phyloP scores from a whole-genome alignment of 306 rosid species.

The Corylus americana region DNA sequence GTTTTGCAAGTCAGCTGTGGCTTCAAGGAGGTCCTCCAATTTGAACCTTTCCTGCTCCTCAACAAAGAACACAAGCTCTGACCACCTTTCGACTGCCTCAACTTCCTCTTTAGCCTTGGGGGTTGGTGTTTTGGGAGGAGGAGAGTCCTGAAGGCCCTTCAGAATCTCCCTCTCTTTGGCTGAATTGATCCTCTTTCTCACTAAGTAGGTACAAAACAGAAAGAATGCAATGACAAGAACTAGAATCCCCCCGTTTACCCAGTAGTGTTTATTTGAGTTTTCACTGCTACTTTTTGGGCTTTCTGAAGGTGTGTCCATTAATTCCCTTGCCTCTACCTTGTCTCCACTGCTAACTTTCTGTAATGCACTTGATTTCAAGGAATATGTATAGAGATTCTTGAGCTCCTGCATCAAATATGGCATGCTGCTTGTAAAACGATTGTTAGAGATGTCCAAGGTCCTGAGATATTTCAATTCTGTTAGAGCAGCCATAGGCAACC shows the following conservation, averaged over 20 bases:
- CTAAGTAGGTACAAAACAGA: conserved; percentile 33
- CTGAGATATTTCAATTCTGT: conserved; percentile 45
- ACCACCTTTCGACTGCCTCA: conserved; percentile 22
- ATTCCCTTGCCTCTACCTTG: conserved; percentile 5
- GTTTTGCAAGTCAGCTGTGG: conserved; percentile 59
- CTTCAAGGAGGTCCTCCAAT: conserved; percentile 63
- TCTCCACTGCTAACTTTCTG: background rate
- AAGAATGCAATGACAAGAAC: conserved; percentile 32
- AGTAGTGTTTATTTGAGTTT: too few species aligned
- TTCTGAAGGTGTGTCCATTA: conserved; percentile 1
- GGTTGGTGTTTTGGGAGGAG: conserved; percentile 28
- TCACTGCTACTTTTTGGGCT: background rate
- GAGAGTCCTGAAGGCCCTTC: conserved; percentile 34
- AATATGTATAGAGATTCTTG: conserved; percentile 6
- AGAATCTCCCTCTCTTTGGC: conserved; percentile 16
- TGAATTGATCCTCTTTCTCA: conserved; percentile 27
- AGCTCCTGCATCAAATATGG: conserved; percentile 27
- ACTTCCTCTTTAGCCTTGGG: conserved; percentile 31
- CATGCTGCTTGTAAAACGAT: conserved; percentile 33
- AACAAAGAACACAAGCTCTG: conserved; percentile 71
- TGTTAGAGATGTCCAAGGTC: conserved; percentile 55
- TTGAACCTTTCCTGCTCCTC: conserved; percentile 61
- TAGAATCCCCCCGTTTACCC: background rate
- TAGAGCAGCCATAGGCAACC: conserved; percentile 45
- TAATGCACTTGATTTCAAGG: conserved; percentile 16